Percentiles rank a stretch among this genome's conserved stretches.
Conservation (phyloP, 2,329 filamentous ascomycete genomes). For the Aspergillus puulaauensis region DNA sequence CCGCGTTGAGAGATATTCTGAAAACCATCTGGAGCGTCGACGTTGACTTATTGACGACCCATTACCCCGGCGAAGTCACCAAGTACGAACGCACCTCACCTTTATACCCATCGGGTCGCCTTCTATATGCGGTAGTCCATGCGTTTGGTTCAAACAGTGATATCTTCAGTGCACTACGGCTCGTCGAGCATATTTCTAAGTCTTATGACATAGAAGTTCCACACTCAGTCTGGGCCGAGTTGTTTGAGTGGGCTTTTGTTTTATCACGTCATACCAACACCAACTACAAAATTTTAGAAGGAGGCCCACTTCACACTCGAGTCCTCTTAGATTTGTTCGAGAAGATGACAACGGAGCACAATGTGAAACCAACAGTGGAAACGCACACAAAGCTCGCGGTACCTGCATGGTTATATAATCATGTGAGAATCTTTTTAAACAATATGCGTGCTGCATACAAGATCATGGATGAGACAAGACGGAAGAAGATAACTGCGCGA, state of each 20-base stretch:
- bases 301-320: slow-evolving; percentile 37
- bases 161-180: slow-evolving; percentile 56
- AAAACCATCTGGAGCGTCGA: slow-evolving; percentile 57
- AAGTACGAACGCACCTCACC: slow-evolving; percentile 51
- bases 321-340: slow-evolving; percentile 58
- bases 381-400: slow-evolving; percentile 49
- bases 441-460: slow-evolving; percentile 32
- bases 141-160: slow-evolving; percentile 66
- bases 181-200: slow-evolving; percentile 63
- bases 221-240: slow-evolving; percentile 60
- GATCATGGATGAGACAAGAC: slow-evolving; percentile 28
- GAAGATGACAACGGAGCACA: slow-evolving; percentile 59
- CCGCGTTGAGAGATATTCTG: slow-evolving; percentile 49
- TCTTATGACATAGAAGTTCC: slow-evolving; percentile 61
- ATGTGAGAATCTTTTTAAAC: slow-evolving; percentile 22
- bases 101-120: slow-evolving; percentile 56
- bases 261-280: slow-evolving; percentile 37
- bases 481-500: slow-evolving; percentile 27
- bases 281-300: too few relatives aligned
- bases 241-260: slow-evolving; percentile 68
- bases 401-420: slow-evolving; percentile 20
- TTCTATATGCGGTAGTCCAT: slow-evolving; percentile 68
- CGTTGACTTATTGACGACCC: slow-evolving; percentile 39
- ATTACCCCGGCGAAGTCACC: slow-evolving; percentile 27
- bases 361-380: slow-evolving; percentile 56